Base-by-base conservation (phyloP, 2,329 filamentous ascomycete species). In the Scorias spongiosa region DNA sequence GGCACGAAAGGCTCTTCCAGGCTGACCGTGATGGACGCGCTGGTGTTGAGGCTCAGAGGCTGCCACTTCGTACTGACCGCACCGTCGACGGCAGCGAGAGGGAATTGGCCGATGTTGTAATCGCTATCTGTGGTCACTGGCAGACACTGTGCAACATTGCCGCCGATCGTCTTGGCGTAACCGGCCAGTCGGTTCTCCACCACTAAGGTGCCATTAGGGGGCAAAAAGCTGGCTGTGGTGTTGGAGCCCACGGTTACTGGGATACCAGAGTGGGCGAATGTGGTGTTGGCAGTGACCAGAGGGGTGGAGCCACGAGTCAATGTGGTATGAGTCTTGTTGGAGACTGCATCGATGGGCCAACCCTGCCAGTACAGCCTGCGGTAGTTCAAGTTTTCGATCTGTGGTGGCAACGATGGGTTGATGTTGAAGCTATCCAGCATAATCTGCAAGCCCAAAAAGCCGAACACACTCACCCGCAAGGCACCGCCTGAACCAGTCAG, bases 401-500 rank as follows among this genome's bases (percentile, higher is more conserved):
- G 80, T 14, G 76, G 75, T 28, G 80, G 79, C 0, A 83, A 63
- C 10, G 73, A 73, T 0, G 80, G 80, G 44, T 81, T 70, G 42
- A 84, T 63, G 48, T 79, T 71, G n/a, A 77, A 62, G 12, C 68
- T 67, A 46, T 78, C 74, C 2, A 77, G 67, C 40, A 74, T 67
- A 2, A 80, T 64, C 10, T 78, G 70, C 2, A 81, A 65, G 1
- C 80, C 80, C 0, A 83, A 68, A 55, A 79, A 84, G 0, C 80
- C 80, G 51, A 78, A 82, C 2, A 81, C 67, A 0, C 72, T 73
- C 18, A 83, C 74, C 56, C 81, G 79, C 49, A 81, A 74, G 11
- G 78, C 74, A 43, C 80, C 80, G 15, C 80, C 80, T 54, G 80
- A 75, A 3, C 80, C 80, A 0, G 80, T 84, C 18, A 84, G 61